Conservation (phyloP, 768 basidiomycete species). For the Tylopilus felleus region DNA sequence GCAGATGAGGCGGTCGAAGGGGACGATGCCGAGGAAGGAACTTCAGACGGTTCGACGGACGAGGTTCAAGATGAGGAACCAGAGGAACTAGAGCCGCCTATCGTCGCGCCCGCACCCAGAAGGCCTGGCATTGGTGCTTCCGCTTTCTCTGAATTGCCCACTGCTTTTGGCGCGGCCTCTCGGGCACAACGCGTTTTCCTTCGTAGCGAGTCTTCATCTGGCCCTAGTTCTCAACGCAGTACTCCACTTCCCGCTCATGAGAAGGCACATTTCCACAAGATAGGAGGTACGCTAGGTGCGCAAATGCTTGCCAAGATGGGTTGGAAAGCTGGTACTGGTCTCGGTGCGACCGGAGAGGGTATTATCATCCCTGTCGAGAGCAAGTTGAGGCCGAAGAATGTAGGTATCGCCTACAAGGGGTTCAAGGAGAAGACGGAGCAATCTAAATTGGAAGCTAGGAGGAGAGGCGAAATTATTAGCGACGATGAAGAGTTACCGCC, state of each 20-base stretch:
- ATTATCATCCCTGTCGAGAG: constrained; percentile 87
- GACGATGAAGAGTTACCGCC: constrained; percentile 55
- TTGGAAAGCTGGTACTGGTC: constrained; percentile 80
- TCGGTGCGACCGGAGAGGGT: constrained; percentile 72
- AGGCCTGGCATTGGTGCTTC: constrained; percentile 25
- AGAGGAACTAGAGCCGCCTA: constrained; percentile 27
- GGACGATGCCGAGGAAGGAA: constrained; percentile 32
- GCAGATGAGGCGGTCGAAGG: constrained; percentile 31
- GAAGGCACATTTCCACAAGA: constrained; percentile 75
- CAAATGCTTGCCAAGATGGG: constrained; percentile 94
- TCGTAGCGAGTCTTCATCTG: constrained; percentile 45
- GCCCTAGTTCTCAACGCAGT: constrained; percentile 39
- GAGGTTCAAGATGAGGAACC: constrained; percentile 37
- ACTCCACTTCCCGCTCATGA: constrained; percentile 62
- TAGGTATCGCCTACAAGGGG: constrained; percentile 84
- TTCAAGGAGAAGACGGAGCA: constrained; percentile 89
- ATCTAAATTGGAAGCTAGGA: constrained; percentile 72
- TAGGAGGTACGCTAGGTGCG: constrained; percentile 77
- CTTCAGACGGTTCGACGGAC: constrained; percentile 33
- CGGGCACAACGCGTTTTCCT: constrained; percentile 50
- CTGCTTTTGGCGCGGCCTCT: constrained; percentile 38
- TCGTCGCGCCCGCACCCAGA: constrained; percentile 23
- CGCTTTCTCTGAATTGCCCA: constrained; percentile 29
- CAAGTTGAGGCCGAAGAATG: constrained; percentile 79
- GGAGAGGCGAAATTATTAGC: constrained; percentile 69